Percentiles rank a stretch among this genome's conserved stretches.
Conservation (phyloP, 169 alveolate species). For the Perkinsus marinus region DNA sequence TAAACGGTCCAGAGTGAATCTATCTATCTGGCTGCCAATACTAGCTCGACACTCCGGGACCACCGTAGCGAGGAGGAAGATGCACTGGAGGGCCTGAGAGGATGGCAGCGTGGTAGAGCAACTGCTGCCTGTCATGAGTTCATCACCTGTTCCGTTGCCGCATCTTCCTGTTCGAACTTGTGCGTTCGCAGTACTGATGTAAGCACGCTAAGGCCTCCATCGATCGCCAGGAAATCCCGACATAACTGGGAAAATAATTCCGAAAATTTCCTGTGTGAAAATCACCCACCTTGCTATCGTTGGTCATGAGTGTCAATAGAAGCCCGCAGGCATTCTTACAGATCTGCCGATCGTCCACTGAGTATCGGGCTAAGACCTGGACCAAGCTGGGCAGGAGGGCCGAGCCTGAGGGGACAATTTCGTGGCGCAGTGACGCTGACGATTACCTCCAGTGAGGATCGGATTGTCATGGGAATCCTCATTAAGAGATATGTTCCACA, state of each 20-base stretch:
- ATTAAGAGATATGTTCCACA: not conserved
- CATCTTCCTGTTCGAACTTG: not conserved
- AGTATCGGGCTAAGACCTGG: not conserved
- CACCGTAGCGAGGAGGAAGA: not conserved
- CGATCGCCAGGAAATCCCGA: not conserved
- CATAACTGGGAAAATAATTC: not conserved
- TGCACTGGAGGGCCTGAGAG: not conserved
- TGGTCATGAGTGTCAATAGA: not conserved
- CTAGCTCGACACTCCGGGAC: not conserved
- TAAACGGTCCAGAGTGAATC: not conserved
- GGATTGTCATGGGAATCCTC: not conserved
- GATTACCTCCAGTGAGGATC: not conserved
- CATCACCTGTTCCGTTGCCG: not conserved
- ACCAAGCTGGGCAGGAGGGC: not conserved
- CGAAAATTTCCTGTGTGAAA: no score
- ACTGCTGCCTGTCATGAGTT: no score
- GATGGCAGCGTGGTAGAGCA: not conserved
- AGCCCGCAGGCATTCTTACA: not conserved
- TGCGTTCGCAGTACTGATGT: not conserved
- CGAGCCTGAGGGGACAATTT: not conserved
- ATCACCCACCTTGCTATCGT: not conserved
- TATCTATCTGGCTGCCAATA: not conserved
- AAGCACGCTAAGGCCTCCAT: not conserved
- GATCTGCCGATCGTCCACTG: not conserved
- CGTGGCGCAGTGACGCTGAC: not conserved